A percentile compares a stretch with the other conserved stretches of the same genome.
phyloP scores from a whole-genome alignment of 1,284 basidiomycete genomes.

The Pascua sp. region DNA sequence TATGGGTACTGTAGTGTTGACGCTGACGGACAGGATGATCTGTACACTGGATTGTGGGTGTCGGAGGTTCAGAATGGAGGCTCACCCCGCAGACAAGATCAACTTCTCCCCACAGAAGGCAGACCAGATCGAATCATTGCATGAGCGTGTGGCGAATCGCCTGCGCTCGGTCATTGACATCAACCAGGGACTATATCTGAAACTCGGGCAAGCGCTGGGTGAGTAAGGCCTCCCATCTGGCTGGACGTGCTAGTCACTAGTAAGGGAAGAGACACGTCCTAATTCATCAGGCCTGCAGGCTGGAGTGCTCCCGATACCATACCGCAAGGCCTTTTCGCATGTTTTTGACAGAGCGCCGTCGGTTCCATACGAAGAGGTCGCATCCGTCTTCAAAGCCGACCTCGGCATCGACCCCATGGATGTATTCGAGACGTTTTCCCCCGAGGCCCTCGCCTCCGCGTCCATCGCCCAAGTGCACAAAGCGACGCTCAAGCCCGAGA shows the following conservation, averaged over 20 bases:
- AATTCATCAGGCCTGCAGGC: constrained; percentile 66
- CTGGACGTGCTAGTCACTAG: too few relatives aligned
- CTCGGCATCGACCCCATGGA: constrained; percentile 65
- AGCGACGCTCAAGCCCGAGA: constrained; percentile 57
- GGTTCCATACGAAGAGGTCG: constrained; percentile 66
- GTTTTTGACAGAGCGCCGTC: constrained; percentile 84
- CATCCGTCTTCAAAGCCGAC: constrained; percentile 65
- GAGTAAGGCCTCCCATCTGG: background rate
- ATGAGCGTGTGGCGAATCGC: constrained; percentile 74
- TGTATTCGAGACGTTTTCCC: constrained; percentile 72
- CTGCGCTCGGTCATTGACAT: constrained; percentile 69
- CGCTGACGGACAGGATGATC: constrained; percentile 30
- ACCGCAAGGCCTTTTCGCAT: constrained; percentile 72
- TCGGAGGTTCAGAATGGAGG: too few relatives aligned
- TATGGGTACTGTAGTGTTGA: constrained; percentile 22
- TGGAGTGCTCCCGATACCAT: constrained; percentile 71
- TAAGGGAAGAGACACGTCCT: background rate
- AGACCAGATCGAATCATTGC: constrained; percentile 68
- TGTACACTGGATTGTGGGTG: constrained; percentile 46
- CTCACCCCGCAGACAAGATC: constrained; percentile 58
- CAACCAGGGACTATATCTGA: constrained; percentile 85
- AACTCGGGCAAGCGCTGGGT: constrained; percentile 63
- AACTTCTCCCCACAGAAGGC: constrained; percentile 67
- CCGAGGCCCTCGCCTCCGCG: constrained; percentile 71
- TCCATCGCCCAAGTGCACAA: constrained; percentile 86